phyloP scores from a whole-genome alignment of 164 flowering plant genomes.

The Stephania yunnanensis region DNA sequence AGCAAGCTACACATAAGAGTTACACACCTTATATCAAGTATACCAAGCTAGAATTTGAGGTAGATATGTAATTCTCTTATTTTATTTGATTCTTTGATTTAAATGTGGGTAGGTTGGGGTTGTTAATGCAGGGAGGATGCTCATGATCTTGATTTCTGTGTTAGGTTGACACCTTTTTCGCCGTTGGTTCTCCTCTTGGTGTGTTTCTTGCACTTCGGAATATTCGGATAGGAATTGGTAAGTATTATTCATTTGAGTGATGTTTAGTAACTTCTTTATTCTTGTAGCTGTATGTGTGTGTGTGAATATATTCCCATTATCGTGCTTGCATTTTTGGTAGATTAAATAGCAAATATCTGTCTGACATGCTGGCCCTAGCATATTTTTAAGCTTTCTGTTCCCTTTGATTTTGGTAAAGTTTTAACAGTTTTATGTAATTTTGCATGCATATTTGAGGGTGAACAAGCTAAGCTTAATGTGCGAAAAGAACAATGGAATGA shows the following conservation, averaged over 20 bases:
- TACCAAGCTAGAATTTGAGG: slow-evolving; percentile 91
- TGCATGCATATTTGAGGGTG: neutral
- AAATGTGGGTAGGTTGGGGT: neutral
- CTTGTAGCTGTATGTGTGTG: neutral
- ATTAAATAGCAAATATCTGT: neutral
- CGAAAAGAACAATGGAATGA: neutral
- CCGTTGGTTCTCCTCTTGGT: slow-evolving; percentile 98
- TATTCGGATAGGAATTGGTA: slow-evolving; percentile 92
- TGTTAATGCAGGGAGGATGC: neutral
- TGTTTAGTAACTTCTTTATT: neutral
- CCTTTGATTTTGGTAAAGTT: neutral
- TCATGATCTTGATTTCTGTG: neutral
- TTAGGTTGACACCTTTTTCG: slow-evolving; percentile 98
- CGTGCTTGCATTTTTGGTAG: neutral
- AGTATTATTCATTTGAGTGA: neutral
- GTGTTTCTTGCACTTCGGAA: slow-evolving; percentile 96
- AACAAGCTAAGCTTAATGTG: neutral
- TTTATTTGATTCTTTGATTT: neutral
- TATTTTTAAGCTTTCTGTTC: neutral
- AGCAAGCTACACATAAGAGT: slow-evolving; percentile 31
- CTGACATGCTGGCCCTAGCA: neutral
- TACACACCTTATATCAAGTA: slow-evolving; percentile 73
- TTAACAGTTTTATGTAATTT: neutral
- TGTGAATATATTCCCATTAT: neutral
- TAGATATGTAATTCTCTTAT: slow-evolving; percentile 6